phyloP scores from a whole-genome alignment of 495 filamentous ascomycete species.

The Tuber brumale region DNA sequence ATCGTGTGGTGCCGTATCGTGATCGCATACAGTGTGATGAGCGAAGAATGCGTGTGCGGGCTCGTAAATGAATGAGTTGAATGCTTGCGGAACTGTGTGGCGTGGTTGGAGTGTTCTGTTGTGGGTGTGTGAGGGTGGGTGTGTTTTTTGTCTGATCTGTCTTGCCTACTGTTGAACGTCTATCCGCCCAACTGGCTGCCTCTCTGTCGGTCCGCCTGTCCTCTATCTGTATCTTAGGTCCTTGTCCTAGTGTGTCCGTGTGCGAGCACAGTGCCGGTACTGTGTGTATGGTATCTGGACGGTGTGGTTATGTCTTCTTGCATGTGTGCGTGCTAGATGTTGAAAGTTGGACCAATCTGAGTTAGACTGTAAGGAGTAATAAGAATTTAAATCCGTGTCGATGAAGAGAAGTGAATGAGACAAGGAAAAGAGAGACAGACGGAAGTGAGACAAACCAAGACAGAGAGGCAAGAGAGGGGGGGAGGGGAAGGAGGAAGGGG shows the following conservation, averaged over 20 bases:
- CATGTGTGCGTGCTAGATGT: background rate
- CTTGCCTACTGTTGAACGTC: background rate
- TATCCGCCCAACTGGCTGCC: background rate
- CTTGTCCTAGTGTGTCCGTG: background rate
- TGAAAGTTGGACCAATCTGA: background rate
- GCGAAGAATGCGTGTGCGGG: background rate
- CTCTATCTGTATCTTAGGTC: background rate
- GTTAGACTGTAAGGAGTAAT: background rate
- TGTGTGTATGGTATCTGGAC: background rate
- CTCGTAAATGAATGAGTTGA: conserved; percentile 3
- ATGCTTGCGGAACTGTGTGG: background rate
- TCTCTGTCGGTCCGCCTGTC: background rate
- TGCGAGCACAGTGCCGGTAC: background rate
- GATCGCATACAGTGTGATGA: background rate
- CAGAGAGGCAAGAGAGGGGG: background rate
- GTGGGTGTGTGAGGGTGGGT: background rate
- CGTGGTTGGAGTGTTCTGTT: background rate
- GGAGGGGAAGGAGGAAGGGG: background rate
- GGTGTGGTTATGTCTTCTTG: background rate
- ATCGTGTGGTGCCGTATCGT: background rate
- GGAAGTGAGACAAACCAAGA: background rate
- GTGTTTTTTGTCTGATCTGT: background rate
- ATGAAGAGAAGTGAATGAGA: background rate
- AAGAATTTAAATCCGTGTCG: background rate
- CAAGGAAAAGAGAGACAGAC: background rate